phyloP scores from a whole-genome alignment of 768 basidiomycete species.

The Boletales sp. region DNA sequence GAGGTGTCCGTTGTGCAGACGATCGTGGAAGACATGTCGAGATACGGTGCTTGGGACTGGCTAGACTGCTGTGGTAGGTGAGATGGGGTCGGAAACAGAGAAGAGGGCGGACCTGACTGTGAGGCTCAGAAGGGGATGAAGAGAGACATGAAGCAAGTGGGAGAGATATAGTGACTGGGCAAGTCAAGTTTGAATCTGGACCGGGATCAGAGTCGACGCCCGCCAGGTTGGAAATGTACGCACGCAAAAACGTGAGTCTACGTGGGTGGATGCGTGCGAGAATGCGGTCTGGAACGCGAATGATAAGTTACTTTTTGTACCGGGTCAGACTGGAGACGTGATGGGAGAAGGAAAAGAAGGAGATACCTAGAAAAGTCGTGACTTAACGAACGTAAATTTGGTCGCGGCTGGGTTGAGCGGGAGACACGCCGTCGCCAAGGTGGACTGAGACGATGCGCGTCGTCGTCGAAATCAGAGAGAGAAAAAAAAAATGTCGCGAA shows the following conservation, averaged over 20 bases:
- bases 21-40: slow-evolving; percentile 21
- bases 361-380: slow-evolving; percentile 7
- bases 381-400: slow-evolving; percentile 11
- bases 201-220: background rate
- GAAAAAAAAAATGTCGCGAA: slow-evolving; percentile 13
- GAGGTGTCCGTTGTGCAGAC: slow-evolving; percentile 22
- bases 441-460: slow-evolving; percentile 3
- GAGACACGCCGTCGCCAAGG: background rate
- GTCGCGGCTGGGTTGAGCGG: no score
- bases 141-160: slow-evolving; percentile 16
- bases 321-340: no score
- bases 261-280: slow-evolving; percentile 2
- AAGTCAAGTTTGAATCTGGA: slow-evolving; percentile 11
- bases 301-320: slow-evolving; percentile 14
- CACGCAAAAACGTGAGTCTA: slow-evolving; percentile 3
- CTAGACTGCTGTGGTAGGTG: background rate
- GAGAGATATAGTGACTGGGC: background rate
- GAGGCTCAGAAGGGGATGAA: slow-evolving; percentile 13
- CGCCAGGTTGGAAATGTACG: slow-evolving; percentile 4
- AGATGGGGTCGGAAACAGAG: background rate
- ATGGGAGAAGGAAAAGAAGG: no score
- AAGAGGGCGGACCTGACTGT: slow-evolving; percentile 5
- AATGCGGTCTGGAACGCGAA: slow-evolving; percentile 2
- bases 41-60: background rate
- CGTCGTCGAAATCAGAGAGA: slow-evolving; percentile 15